Percentiles rank a stretch among this genome's conserved stretches.
Evolutionary conservation across 1,284 basidiomycete species (phyloP).

Genomic region (Pholiota adiposa): DNA sequence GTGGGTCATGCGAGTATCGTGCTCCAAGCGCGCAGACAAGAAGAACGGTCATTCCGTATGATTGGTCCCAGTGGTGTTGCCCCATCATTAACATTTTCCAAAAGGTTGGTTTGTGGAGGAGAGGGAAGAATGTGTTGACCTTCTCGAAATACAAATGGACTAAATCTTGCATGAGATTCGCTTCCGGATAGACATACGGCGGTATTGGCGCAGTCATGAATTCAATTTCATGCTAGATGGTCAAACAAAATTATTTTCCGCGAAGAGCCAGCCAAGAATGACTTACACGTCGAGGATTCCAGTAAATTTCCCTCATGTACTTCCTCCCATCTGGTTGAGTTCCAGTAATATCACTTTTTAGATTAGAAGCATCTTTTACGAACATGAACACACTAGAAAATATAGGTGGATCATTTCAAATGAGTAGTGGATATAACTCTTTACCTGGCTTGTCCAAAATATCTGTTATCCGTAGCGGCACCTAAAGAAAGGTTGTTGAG

Average conservation of each 20-base stretch:
- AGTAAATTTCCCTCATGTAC: constrained; percentile 38
- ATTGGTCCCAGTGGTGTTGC: constrained; percentile 49
- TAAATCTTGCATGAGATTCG: constrained; percentile 54
- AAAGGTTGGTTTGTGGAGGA: constrained; percentile 69
- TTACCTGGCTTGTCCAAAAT: constrained; percentile 64
- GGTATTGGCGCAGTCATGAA: constrained; percentile 22
- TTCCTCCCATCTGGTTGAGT: constrained; percentile 17
- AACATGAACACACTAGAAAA: constrained; percentile 42
- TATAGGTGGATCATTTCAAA: neutral
- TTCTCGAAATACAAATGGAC: constrained; percentile 64
- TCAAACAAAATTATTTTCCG: neutral
- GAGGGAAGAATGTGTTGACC: constrained; percentile 55
- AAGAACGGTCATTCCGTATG: constrained; percentile 61
- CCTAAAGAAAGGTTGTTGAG: constrained; percentile 36
- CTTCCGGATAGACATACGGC: constrained; percentile 39
- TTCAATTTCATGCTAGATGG: constrained; percentile 36
- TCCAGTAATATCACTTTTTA: constrained; percentile 50
- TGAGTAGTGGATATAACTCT: constrained; percentile 19
- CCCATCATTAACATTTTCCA: constrained; percentile 50
- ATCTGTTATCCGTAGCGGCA: constrained; percentile 44
- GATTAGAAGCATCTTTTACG: constrained; percentile 51
- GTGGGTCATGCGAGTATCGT: constrained; percentile 62
- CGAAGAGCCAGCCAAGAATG: neutral
- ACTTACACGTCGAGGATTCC: constrained; percentile 40
- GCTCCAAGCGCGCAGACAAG: constrained; percentile 68